Conservation (phyloP, 2,329 filamentous ascomycete genomes). For the Xylariaceae sp. region DNA sequence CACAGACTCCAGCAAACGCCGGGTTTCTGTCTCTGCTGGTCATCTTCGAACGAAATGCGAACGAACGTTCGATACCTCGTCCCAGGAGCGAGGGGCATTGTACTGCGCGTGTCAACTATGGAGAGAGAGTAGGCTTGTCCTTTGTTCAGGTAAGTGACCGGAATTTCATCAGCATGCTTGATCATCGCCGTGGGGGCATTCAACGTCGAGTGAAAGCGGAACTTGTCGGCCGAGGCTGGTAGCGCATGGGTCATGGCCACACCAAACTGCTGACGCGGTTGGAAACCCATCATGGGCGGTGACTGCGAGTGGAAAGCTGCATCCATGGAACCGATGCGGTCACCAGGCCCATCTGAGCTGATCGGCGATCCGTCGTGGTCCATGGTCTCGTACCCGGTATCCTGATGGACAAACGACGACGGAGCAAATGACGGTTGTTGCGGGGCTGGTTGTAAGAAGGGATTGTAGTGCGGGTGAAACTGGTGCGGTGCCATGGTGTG, state of each 20-base stretch:
- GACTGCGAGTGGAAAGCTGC: conserved; percentile 61
- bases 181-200: conserved; percentile 97
- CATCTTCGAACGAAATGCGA: conserved; percentile 95
- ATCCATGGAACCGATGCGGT: conserved; percentile 56
- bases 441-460: conserved; percentile 64
- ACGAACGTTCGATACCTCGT: conserved; percentile 85
- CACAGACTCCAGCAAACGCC: conserved; percentile 81
- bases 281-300: conserved; percentile 57
- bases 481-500: conserved; percentile 53
- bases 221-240: conserved; percentile 63
- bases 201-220: conserved; percentile 84
- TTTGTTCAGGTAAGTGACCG: conserved; percentile 97
- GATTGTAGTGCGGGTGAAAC: conserved; percentile 65
- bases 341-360: conserved; percentile 50
- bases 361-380: conserved; percentile 71
- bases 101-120: conserved; percentile 72
- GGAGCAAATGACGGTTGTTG: conserved; percentile 66
- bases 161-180: conserved; percentile 83
- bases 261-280: conserved; percentile 48
- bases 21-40: conserved; percentile 83
- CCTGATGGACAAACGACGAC: conserved; percentile 76
- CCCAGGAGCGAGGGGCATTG: conserved; percentile 55
- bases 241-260: conserved; percentile 46
- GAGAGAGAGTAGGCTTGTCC: conserved; percentile 90
- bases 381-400: conserved; percentile 77